Base-by-base conservation (phyloP, 2,329 filamentous ascomycete genomes). In the Lachnellula cervina region DNA sequence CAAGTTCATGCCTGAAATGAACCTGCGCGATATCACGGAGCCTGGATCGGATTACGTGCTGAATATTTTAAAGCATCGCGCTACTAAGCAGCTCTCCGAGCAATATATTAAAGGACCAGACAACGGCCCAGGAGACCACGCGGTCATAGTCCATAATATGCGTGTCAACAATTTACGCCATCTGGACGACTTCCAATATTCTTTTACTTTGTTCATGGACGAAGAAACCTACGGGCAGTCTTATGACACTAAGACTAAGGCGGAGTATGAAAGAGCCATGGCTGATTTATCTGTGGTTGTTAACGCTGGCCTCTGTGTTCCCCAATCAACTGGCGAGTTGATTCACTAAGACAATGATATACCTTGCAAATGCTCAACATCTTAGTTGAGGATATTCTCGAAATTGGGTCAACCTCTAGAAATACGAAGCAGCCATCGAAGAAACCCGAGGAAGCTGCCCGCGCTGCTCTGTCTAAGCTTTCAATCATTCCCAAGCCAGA, bases 1-100 rank as follows among this genome's bases (percentile, higher is more conserved):
- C 61, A 73, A 72, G n/a, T 45, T 77, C 2, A 60, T 73, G 0
- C 74, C 76, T 0, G 77, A 79, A 48, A 72, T 69, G 69, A 78
- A 79, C 54, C 53, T 79, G 1, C 67, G 62, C 7, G 74, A 79
- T 23, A 63, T 78, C 2, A 60, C 72, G 3, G 61, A 66, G 0
- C 64, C 71, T 0, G 64, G 62, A 1, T 69, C 75, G 0, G 67
- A 76, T n/a, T 68, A 49, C 32, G 54, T 77, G 4, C 64, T 78
- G 1, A 63, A 71, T 13, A 59, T 74, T 5, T 57, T 79, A 3
- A 69, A 72, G 23, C 62, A 74, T 37, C 69, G 75, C 6, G 70
- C 71, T 37, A 73, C 70, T 0, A 70, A 52, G 0, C 55, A 68
- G 0, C 59, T 76, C 3, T 23, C 49, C 1, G 59, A 73, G 1